These are phyloP conservation scores for Crithidia expoeki DNA, from an alignment of 208 protist genomes.

Conservation along the genomic window DNA sequence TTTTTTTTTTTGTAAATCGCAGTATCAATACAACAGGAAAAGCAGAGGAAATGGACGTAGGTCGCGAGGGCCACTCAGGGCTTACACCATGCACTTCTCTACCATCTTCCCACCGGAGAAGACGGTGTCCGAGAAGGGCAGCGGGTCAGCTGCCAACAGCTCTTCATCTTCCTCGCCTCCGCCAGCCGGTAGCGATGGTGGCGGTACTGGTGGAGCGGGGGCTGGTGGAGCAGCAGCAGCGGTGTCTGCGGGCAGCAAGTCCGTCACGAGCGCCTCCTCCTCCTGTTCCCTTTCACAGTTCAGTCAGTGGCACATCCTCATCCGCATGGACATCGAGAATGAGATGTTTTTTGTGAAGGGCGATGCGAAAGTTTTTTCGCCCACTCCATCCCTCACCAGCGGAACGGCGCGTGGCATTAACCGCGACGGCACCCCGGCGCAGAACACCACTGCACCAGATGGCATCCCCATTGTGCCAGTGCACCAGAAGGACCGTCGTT, in stretches of 20 bases:
- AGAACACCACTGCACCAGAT: constrained; percentile 48
- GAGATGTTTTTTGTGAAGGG: constrained; percentile 79
- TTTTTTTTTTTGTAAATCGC: too few species aligned
- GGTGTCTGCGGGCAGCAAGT: constrained; percentile 10
- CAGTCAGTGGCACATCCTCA: constrained; percentile 83
- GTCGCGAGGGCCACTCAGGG: constrained; percentile 69
- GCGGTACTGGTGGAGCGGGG: neutral
- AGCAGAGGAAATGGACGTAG: constrained; percentile 57
- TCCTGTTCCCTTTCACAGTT: constrained; percentile 62
- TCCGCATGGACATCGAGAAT: constrained; percentile 79
- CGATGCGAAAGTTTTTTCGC: constrained; percentile 81
- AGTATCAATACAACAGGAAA: too few species aligned
- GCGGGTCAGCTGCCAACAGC: constrained; percentile 14
- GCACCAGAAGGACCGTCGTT: constrained; percentile 53
- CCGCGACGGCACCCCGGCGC: constrained; percentile 46
- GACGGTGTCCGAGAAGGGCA: constrained; percentile 10
- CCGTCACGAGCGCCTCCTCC: constrained; percentile 20
- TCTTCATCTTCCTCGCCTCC: constrained; percentile 23
- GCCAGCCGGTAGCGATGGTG: neutral
- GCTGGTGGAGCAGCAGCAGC: neutral
- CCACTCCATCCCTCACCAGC: constrained; percentile 63
- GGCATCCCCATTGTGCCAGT: constrained; percentile 73
- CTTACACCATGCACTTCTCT: constrained; percentile 90
- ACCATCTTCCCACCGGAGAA: constrained; percentile 57
- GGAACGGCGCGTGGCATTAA: constrained; percentile 57